Evolutionary conservation across 2,329 filamentous ascomycete species (phyloP).

Genomic region (Setomelanomma holmii): DNA sequence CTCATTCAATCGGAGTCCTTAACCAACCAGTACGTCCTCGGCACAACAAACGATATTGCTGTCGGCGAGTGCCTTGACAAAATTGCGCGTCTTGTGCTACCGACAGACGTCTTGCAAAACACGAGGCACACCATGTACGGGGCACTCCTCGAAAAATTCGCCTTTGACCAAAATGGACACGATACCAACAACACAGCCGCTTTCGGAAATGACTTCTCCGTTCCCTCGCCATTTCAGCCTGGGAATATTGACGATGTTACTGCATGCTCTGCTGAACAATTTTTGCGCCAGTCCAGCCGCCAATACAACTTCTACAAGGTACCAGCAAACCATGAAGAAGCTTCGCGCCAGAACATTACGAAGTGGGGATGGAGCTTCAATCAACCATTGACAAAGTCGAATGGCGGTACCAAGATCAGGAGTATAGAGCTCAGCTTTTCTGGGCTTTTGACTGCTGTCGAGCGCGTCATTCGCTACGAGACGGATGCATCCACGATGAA

Average conservation of each 20-base stretch:
- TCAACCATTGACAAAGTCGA: slow-evolving; percentile 67
- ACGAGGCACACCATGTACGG: slow-evolving; percentile 78
- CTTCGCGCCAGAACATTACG: slow-evolving; percentile 55
- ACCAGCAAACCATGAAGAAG: slow-evolving; percentile 66
- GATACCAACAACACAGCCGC: not conserved
- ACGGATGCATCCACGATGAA: slow-evolving; percentile 38
- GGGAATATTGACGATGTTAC: not conserved
- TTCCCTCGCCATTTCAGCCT: not conserved
- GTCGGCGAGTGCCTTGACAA: slow-evolving; percentile 92
- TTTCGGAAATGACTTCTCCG: not conserved
- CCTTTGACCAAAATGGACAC: slow-evolving; percentile 62
- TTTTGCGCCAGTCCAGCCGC: slow-evolving; percentile 19
- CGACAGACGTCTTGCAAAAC: slow-evolving; percentile 61
- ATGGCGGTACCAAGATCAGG: slow-evolving; percentile 41
- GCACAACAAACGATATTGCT: slow-evolving; percentile 79
- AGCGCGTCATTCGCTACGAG: slow-evolving; percentile 60
- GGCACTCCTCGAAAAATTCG: slow-evolving; percentile 78
- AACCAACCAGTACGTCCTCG: slow-evolving; percentile 75
- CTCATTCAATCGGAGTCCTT: slow-evolving; percentile 76
- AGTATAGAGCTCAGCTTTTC: slow-evolving; percentile 63
- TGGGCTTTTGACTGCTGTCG: slow-evolving; percentile 71
- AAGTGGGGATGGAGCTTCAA: slow-evolving; percentile 72
- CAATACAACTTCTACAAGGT: slow-evolving; percentile 63
- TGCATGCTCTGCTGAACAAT: slow-evolving; percentile 27
- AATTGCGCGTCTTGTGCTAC: slow-evolving; percentile 77